Conservation (phyloP, 176 grass and related monocot species). For the Saccharum officinarum region DNA sequence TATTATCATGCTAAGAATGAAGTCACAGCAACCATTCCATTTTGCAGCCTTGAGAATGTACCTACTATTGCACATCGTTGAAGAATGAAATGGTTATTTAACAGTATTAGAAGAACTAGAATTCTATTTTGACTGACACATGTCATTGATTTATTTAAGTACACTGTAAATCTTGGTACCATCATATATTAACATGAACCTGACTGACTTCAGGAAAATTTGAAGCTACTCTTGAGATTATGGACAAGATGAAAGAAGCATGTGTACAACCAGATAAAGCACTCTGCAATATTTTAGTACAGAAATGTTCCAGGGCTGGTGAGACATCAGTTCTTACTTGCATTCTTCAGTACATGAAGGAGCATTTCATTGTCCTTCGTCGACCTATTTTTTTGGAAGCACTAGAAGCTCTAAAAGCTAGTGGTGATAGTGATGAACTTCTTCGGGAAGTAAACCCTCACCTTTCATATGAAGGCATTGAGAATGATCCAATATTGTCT, state of each 20-base stretch:
- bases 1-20: background rate
- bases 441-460: constrained; percentile 74
- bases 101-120: background rate
- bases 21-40: background rate
- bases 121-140: background rate
- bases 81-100: background rate
- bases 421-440: constrained; percentile 48
- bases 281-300: constrained; percentile 73
- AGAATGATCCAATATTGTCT: constrained; percentile 41
- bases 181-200: constrained; percentile 25
- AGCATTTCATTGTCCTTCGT: constrained; percentile 67
- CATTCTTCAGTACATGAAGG: constrained; percentile 78
- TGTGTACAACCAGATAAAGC: constrained; percentile 67
- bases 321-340: constrained; percentile 50
- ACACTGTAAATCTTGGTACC: background rate
- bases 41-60: background rate
- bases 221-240: constrained; percentile 57
- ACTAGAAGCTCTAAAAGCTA: constrained; percentile 65
- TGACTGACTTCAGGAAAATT: constrained; percentile 56
- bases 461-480: constrained; percentile 59
- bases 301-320: constrained; percentile 70
- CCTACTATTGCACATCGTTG: background rate
- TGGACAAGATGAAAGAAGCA: constrained; percentile 72
- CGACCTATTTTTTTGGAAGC: constrained; percentile 60
- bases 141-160: constrained; percentile 15